phyloP scores from a whole-genome alignment of 163 green algal species.

The Scenedesmus sp. region DNA sequence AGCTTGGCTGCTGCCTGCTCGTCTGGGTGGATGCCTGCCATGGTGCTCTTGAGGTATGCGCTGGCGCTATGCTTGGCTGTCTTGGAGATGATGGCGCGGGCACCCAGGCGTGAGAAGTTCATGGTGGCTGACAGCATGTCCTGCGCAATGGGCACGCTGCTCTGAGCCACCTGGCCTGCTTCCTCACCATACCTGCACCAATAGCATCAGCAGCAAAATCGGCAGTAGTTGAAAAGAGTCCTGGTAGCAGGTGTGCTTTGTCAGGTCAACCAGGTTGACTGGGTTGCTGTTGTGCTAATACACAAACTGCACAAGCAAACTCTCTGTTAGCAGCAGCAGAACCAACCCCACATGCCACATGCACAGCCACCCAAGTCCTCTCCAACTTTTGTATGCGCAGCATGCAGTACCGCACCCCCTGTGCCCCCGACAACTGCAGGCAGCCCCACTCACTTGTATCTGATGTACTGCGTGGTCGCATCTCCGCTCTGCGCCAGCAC shows the following conservation, averaged over 20 bases:
- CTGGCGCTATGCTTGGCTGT: conserved; percentile 46
- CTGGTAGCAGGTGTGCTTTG: not conserved
- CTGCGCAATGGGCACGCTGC: conserved; percentile 32
- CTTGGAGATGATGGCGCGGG: conserved; percentile 49
- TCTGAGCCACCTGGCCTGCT: conserved; percentile 26
- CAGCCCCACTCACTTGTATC: conserved; percentile 37
- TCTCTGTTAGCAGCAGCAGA: not conserved
- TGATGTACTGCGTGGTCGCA: conserved; percentile 43
- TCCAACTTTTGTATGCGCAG: not conserved
- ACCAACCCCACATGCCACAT: not conserved
- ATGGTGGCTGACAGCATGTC: conserved; percentile 54
- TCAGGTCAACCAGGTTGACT: not conserved
- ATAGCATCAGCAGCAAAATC: not conserved
- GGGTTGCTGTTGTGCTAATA: not conserved
- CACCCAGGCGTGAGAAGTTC: conserved; percentile 49
- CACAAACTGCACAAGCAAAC: not conserved
- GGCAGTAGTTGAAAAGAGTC: not conserved
- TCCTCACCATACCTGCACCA: conserved; percentile 49
- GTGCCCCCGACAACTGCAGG: not conserved
- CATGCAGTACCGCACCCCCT: not conserved
- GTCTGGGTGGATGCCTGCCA: conserved; percentile 37
- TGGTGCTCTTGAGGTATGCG: conserved; percentile 44
- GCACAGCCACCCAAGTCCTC: not conserved
- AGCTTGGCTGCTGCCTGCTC: conserved; percentile 34
- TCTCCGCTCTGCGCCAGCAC: conserved; percentile 36